A percentile compares a stretch with the other conserved stretches of the same genome.
Evolutionary conservation across 176 grass and related monocot genomes (phyloP).

Genomic region (Carex scoparia): DNA sequence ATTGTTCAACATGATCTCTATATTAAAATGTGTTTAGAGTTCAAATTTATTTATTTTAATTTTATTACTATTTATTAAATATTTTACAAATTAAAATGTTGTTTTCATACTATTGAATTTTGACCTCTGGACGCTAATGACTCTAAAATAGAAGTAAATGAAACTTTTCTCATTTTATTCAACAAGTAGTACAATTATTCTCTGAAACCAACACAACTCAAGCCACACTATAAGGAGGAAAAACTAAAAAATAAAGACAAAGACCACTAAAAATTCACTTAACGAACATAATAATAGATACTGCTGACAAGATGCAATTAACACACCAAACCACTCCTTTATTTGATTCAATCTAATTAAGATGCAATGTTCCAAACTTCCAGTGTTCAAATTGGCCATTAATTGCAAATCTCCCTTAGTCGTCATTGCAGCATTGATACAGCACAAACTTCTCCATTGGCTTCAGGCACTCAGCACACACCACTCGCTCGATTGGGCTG

Average conservation of each 20-base stretch:
- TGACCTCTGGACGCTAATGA: too few species aligned
- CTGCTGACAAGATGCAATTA: neutral
- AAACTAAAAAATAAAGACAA: neutral
- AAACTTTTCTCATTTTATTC: neutral
- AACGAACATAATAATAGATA: neutral
- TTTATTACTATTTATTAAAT: too few species aligned
- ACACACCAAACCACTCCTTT: neutral
- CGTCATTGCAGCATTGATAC: constrained; percentile 49
- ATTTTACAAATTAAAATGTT: too few species aligned
- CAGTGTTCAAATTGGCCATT: neutral
- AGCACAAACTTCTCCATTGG: constrained; percentile 41
- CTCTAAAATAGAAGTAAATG: neutral
- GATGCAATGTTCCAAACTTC: neutral
- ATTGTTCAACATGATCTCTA: too few species aligned
- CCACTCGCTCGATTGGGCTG: constrained; percentile 30
- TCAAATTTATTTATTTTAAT: too few species aligned
- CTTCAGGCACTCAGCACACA: constrained; percentile 35
- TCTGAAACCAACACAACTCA: neutral
- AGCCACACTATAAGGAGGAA: neutral
- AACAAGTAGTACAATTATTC: neutral
- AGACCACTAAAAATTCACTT: neutral
- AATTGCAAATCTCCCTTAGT: constrained; percentile 11
- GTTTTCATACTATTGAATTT: too few species aligned
- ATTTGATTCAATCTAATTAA: neutral
- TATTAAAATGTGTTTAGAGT: too few species aligned